These are phyloP conservation scores for Fusarium sp. DNA, from an alignment of 2,329 filamentous ascomycete genomes.

Conservation along the genomic window DNA sequence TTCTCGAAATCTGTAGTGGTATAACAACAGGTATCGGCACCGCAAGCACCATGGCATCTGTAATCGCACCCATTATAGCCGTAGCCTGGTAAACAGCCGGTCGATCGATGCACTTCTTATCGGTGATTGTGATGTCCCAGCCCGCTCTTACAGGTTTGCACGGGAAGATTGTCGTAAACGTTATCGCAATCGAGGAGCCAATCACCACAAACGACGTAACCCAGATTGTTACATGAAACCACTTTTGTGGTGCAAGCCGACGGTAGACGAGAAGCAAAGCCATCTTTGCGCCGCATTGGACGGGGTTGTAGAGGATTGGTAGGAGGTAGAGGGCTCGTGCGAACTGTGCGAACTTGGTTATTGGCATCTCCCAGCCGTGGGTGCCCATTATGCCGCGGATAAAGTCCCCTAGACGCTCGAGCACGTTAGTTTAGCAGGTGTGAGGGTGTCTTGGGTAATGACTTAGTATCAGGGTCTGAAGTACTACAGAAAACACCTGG, in stretches of 20 bases:
- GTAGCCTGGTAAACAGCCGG: conserved; percentile 16
- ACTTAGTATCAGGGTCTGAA: conserved; percentile 24
- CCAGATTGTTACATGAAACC: conserved; percentile 15
- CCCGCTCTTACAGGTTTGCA: conserved; percentile 7
- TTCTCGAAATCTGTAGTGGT: neutral
- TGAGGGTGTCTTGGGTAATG: neutral
- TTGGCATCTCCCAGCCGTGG: conserved; percentile 29
- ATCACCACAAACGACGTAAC: conserved; percentile 4
- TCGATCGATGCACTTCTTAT: conserved; percentile 14
- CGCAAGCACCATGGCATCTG: conserved; percentile 15
- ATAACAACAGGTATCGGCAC: conserved; percentile 15
- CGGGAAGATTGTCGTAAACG: conserved; percentile 16
- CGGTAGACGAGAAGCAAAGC: conserved; percentile 14
- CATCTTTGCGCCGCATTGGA: conserved; percentile 16
- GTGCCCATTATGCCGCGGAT: conserved; percentile 20
- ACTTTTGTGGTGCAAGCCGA: conserved; percentile 4
- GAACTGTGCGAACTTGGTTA: conserved; percentile 13
- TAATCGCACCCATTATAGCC: conserved; percentile 11
- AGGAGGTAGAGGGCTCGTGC: neutral
- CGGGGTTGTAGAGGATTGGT: conserved; percentile 27
- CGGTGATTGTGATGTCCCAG: conserved; percentile 10
- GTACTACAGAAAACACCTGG: conserved; percentile 16
- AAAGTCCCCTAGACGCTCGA: conserved; percentile 11
- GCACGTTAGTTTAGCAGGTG: neutral
- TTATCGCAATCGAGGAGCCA: conserved; percentile 19